Percentiles rank a stretch among this genome's conserved stretches.
Evolutionary conservation across 2,329 filamentous ascomycete genomes (phyloP).

Genomic region (Bipolaris cookei): DNA sequence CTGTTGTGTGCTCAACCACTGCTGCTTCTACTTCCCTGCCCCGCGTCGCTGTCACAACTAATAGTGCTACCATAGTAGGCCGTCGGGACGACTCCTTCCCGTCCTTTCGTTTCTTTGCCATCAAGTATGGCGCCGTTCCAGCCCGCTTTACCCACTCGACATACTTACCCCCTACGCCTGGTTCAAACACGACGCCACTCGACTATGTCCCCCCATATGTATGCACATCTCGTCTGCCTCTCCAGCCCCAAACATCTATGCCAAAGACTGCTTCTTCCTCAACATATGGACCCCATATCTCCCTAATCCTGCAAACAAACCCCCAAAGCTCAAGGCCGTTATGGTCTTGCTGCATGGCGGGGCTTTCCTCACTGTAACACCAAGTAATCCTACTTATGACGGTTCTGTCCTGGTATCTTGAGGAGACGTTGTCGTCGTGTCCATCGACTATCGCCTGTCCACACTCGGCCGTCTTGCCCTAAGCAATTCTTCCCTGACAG

Average conservation of each 20-base stretch:
- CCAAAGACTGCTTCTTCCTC: slow-evolving; percentile 58
- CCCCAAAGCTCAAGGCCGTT: slow-evolving; percentile 50
- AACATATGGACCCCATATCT: slow-evolving; percentile 50
- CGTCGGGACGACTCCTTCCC: slow-evolving; percentile 51
- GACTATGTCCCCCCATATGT: slow-evolving; percentile 50
- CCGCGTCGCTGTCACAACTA: slow-evolving; percentile 21
- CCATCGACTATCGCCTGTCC: slow-evolving; percentile 53
- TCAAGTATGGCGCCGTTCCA: slow-evolving; percentile 56
- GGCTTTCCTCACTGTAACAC: slow-evolving; percentile 51
- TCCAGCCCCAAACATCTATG: slow-evolving; percentile 22
- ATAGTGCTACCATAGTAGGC: slow-evolving; percentile 36
- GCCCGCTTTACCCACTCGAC: slow-evolving; percentile 55
- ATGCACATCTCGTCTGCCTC: slow-evolving; percentile 46
- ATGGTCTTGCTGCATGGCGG: slow-evolving; percentile 58
- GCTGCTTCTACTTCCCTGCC: background rate
- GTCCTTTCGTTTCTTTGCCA: slow-evolving; percentile 59
- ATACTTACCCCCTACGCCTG: slow-evolving; percentile 41
- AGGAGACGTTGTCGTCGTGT: slow-evolving; percentile 55
- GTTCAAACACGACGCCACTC: slow-evolving; percentile 45
- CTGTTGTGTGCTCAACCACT: slow-evolving; percentile 32
- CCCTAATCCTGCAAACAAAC: slow-evolving; percentile 23
- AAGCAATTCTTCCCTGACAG: slow-evolving; percentile 53
- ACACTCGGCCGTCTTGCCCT: slow-evolving; percentile 47
- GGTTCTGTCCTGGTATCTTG: slow-evolving; percentile 55
- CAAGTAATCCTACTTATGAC: slow-evolving; percentile 54